Evolutionary conservation across 768 basidiomycete species (phyloP).

Genomic region (Collybia mongolica): DNA sequence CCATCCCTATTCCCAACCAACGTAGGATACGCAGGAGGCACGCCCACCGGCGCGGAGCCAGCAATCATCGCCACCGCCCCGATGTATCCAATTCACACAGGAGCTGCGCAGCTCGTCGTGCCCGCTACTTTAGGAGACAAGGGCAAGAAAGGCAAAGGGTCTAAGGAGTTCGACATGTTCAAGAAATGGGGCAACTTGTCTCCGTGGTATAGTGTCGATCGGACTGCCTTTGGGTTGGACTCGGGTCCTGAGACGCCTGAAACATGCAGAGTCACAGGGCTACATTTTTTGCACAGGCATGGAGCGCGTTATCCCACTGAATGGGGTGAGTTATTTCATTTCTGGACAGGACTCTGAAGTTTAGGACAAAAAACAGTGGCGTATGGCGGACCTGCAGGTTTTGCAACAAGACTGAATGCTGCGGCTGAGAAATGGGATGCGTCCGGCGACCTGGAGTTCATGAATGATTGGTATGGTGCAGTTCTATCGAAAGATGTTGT

Average conservation of each 20-base stretch:
- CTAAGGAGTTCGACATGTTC: constrained; percentile 61
- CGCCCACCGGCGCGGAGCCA: constrained; percentile 79
- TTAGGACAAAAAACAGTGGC: constrained; percentile 32
- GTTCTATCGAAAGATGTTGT: not conserved
- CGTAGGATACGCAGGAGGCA: constrained; percentile 76
- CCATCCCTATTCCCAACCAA: constrained; percentile 75
- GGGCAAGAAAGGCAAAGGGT: constrained; percentile 16
- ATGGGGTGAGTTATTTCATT: constrained; percentile 44
- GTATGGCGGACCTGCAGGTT: constrained; percentile 62
- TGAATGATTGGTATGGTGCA: constrained; percentile 74
- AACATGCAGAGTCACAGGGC: constrained; percentile 66
- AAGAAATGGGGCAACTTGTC: constrained; percentile 82
- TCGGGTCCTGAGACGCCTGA: constrained; percentile 69
- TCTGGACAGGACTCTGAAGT: constrained; percentile 1
- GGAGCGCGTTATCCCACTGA: constrained; percentile 74
- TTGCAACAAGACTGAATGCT: constrained; percentile 55
- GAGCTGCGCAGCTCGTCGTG: constrained; percentile 61
- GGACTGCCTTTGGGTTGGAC: constrained; percentile 67
- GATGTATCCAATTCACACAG: constrained; percentile 75
- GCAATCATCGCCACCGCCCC: constrained; percentile 73
- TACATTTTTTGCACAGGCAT: constrained; percentile 82
- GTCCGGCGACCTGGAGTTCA: constrained; percentile 63
- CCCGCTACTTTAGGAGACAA: constrained; percentile 35
- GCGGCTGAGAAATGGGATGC: constrained; percentile 61
- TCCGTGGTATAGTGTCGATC: constrained; percentile 79